A percentile compares a stretch with the other conserved stretches of the same genome.
Conservation (phyloP, 75 land plant species). For the Adiantum capillusveneris region DNA sequence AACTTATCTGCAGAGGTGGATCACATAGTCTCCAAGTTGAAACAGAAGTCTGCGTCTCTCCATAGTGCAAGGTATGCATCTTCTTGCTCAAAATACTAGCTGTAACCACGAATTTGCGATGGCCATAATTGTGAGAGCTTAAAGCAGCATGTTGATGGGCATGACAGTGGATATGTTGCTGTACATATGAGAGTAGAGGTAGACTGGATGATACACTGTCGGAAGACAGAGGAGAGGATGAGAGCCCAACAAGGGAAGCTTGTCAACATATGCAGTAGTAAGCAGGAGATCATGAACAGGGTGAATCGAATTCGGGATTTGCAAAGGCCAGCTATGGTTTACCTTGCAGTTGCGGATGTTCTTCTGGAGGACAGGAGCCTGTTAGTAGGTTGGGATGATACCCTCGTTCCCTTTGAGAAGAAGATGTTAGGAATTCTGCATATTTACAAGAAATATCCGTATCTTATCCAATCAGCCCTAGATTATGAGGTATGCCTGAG, state of each 20-base stretch:
- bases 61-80: neutral
- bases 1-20: slow-evolving; percentile 44
- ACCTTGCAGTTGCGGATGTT: slow-evolving; percentile 78
- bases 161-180: slow-evolving; percentile 36
- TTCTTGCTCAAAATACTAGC: neutral
- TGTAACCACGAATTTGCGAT: too few species aligned
- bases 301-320: slow-evolving; percentile 45
- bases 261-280: slow-evolving; percentile 66
- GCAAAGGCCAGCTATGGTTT: slow-evolving; percentile 43
- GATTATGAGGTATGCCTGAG: slow-evolving; percentile 78
- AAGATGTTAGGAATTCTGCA: slow-evolving; percentile 50
- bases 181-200: slow-evolving; percentile 92
- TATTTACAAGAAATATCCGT: slow-evolving; percentile 60
- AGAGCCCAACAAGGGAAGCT: slow-evolving; percentile 16
- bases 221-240: slow-evolving; percentile 54
- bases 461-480: slow-evolving; percentile 74
- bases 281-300: slow-evolving; percentile 56
- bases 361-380: slow-evolving; percentile 57
- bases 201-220: slow-evolving; percentile 94
- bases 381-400: slow-evolving; percentile 67
- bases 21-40: slow-evolving; percentile 47
- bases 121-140: too few species aligned
- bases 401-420: slow-evolving; percentile 63
- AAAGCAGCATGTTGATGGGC: too few species aligned
- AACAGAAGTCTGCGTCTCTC: slow-evolving; percentile 13